Percentiles rank a stretch among this genome's conserved stretches.
Evolutionary conservation across 345 rosid species (phyloP).

Genomic region (Firmiana major): DNA sequence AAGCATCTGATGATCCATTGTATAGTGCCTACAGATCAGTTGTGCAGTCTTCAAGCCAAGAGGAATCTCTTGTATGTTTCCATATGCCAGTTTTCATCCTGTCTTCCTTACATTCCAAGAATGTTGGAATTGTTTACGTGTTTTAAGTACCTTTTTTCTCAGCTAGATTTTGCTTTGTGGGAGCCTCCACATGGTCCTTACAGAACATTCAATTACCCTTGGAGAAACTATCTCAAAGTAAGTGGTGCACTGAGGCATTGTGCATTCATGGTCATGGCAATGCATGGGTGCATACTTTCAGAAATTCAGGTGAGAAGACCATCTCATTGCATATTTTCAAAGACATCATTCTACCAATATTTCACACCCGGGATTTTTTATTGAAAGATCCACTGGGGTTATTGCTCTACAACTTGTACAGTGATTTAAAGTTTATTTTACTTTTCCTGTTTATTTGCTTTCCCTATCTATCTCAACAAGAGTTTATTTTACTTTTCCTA

Average conservation of each 20-base stretch:
- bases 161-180: constrained; percentile 81
- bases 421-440: neutral
- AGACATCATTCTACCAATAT: neutral
- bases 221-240: constrained; percentile 70
- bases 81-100: neutral
- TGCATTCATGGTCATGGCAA: constrained; percentile 93
- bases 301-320: constrained; percentile 68
- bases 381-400: neutral
- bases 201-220: constrained; percentile 63
- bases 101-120: neutral
- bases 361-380: neutral
- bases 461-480: neutral
- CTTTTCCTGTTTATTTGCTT: neutral
- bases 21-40: constrained; percentile 82
- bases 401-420: neutral
- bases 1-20: constrained; percentile 80
- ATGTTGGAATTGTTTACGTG: neutral
- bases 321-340: neutral
- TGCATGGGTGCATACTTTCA: constrained; percentile 89
- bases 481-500: too few relatives aligned
- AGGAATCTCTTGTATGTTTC: constrained; percentile 63
- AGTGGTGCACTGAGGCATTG: constrained; percentile 90
- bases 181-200: constrained; percentile 95
- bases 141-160: constrained; percentile 7
- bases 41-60: constrained; percentile 85